Base-by-base conservation (phyloP, 352 stramenopile genomes). In the Phytophthora melonis region DNA sequence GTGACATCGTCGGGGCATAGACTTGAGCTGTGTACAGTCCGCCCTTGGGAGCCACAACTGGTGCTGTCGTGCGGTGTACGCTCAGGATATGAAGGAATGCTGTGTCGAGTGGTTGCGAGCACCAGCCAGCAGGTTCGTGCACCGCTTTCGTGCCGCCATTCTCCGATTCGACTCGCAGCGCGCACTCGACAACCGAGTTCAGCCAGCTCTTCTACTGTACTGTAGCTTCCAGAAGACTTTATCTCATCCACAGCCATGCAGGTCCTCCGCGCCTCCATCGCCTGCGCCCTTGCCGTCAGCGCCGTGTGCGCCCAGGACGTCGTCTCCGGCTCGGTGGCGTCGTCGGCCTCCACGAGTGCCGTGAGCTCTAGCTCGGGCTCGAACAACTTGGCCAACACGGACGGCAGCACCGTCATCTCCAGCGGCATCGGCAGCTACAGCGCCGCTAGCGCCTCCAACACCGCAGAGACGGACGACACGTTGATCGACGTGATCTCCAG, bases 231-330 rank as follows among this genome's bases (percentile, higher is more conserved):
- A 63, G 68, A 72, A 76, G 63, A 66, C 63, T 59, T 23, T 10
- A 66, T 36, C 16, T 16, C 21, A 30, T 30, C 25, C 25, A 36
- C 61, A 39, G 34, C 45, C 16, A 79, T 80, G 74, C 72, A 80
- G 56, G 49, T 80, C 56, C 60, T 69, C 49, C 74, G 61, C 27
- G 32, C 71, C 34, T 53, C 63, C 19, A n/a, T 77, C 27, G 63
- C 68, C 25, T 67, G 58, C 25, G 60, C 74, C 19, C 34, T 80
- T 10, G 74, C 52, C 18, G 11, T 80, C 64, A 74, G 54, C 11
- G 60, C 59, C 27, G 27, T 23, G n/a, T 70, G 23, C 43, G 73
- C 68, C 0, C 73, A 80, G 49, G 64, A 74, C 50, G 56, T 59
- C 21, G 3, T 43, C 14, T 50, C 55, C 23, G 62, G 19, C 60